These are phyloP conservation scores for Phytophthora cactorum DNA, from an alignment of 352 stramenopile species.

Conservation along the genomic window DNA sequence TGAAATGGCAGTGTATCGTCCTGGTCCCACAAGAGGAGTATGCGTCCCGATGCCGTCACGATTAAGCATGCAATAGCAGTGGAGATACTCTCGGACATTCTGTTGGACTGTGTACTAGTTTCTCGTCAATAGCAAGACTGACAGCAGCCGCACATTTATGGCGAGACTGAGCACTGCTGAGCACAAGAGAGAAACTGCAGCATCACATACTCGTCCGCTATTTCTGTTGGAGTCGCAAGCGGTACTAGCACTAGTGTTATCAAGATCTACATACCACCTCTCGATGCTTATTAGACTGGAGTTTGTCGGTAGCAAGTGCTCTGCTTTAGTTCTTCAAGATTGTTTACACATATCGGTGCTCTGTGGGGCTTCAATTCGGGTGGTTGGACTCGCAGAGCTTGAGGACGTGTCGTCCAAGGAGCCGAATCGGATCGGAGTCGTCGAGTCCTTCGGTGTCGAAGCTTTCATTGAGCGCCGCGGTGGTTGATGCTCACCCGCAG, in stretches of 20 bases:
- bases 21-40: constrained; percentile 55
- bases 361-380: constrained; percentile 11
- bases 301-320: constrained; percentile 1
- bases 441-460: constrained; percentile 7
- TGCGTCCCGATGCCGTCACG: constrained; percentile 51
- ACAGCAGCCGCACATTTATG: too few species aligned
- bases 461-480: constrained; percentile 17
- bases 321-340: constrained; percentile 25
- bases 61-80: constrained; percentile 50
- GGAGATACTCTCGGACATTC: constrained; percentile 24
- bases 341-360: constrained; percentile 31
- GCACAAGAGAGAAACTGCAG: too few species aligned
- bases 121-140: too few species aligned
- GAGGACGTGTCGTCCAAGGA: constrained; percentile 32
- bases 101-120: too few species aligned
- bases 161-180: too few species aligned
- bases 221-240: too few species aligned
- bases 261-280: too few species aligned
- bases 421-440: constrained; percentile 24
- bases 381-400: constrained; percentile 32
- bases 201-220: too few species aligned
- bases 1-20: constrained; percentile 51
- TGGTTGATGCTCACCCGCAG: constrained; percentile 23
- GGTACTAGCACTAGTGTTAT: too few species aligned
- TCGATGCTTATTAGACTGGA: neutral